Base-by-base conservation (phyloP, 2,329 filamentous ascomycete genomes). In the Thermothelomyces thermophilus region DNA sequence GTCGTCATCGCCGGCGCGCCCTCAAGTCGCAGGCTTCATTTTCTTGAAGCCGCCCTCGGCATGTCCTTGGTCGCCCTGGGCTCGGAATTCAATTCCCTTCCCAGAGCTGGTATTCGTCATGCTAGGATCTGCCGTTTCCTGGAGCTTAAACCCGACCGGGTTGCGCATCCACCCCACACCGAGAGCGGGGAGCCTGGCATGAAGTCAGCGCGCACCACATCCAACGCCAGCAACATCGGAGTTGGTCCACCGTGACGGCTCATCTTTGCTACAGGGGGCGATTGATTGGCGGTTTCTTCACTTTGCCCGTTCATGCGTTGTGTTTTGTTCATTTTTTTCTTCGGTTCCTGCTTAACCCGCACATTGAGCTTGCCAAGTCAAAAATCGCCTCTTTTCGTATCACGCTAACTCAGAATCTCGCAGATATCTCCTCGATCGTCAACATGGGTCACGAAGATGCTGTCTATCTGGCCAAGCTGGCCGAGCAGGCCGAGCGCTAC, bases 401-500 rank as follows among this genome's bases (percentile, higher is more conserved):
- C 37, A 24, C 51, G 62, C 62, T 64, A 60, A 66, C 58, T 37
- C 39, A 35, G 35, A 43, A n/a, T n/a, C 46, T 50, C 43, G 53
- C 49, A 58, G 42, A 47, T 46, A 47, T 30, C 43, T 17, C 20
- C 30, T 22, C 34, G 45, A 9, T 14, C 34, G 47, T 24, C 43
- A 90, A 79, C 79, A 97, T 97, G 91, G 90, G 87, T 83, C 89
- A 95, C 82, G 91, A 97, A 83, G 90, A 97, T 79, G 91, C 90
- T 68, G 93, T 98, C 70, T 97, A 97, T 76, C 86, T 97, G 73
- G 93, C 93, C 77, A 97, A 97, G 90, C 87, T 98, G 74, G 93
- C 93, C 71, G 93, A 98, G 86, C 93, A 98, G 84, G 93, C 93
- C 74, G 93, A 98, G 85, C 91, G 93, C 73, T 98, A 98, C 77